Percentiles rank a stretch among this genome's conserved stretches.
phyloP scores from a whole-genome alignment of 805 yeast genomes.

The Sungouiella thailandica region DNA sequence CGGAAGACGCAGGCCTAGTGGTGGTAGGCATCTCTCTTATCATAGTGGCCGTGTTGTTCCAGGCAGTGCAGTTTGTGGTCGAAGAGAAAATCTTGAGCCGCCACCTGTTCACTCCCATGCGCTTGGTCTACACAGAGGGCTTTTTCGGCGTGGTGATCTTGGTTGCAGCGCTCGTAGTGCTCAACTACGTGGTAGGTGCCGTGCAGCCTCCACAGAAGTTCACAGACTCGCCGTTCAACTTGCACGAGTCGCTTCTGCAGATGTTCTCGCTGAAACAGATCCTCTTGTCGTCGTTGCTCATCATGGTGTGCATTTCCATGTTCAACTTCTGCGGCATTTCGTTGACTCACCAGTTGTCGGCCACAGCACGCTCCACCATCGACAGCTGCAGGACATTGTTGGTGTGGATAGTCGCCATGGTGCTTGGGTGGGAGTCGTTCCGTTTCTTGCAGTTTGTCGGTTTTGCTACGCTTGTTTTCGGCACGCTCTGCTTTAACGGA shows the following conservation, averaged over 20 bases:
- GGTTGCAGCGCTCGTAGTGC: constrained; percentile 38
- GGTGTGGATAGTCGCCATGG: constrained; percentile 69
- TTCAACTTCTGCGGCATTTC: constrained; percentile 75
- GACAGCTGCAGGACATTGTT: constrained; percentile 72
- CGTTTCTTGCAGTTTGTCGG: constrained; percentile 59
- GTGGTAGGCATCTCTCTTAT: constrained; percentile 55
- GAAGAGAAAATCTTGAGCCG: constrained; percentile 63
- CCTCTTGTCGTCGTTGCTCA: constrained; percentile 50
- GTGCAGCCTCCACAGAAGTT: constrained; percentile 28
- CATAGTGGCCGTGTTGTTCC: constrained; percentile 57
- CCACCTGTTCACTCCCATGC: constrained; percentile 53
- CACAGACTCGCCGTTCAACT: constrained; percentile 49
- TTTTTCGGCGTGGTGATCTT: constrained; percentile 53
- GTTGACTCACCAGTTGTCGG: constrained; percentile 59
- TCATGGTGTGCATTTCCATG: constrained; percentile 66
- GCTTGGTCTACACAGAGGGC: constrained; percentile 73
- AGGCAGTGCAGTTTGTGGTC: constrained; percentile 72
- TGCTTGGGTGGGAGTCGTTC: constrained; percentile 73
- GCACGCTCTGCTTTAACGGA: constrained; percentile 71
- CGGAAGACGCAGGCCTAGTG: constrained; percentile 23
- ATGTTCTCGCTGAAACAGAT: constrained; percentile 41
- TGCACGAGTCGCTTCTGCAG: constrained; percentile 45
- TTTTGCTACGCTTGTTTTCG: constrained; percentile 57
- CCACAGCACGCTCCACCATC: constrained; percentile 74
- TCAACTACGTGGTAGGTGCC: constrained; percentile 38